These are phyloP conservation scores for Gliomastix tumulicola DNA, from an alignment of 2,329 filamentous ascomycete genomes.

Conservation along the genomic window DNA sequence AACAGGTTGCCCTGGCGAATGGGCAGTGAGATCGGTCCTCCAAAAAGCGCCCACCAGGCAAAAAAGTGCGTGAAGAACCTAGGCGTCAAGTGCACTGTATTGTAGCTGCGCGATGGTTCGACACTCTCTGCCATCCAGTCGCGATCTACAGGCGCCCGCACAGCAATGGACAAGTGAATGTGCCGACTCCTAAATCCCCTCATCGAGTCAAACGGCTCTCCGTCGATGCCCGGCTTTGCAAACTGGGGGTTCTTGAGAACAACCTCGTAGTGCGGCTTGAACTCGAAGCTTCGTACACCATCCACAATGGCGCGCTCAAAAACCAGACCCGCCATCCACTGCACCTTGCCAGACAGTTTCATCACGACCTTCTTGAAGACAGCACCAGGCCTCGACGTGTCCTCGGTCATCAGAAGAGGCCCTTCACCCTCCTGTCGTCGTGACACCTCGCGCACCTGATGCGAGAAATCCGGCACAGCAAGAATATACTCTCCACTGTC, in stretches of 20 bases:
- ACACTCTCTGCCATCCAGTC: conserved; percentile 76
- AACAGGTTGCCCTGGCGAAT: conserved; percentile 88
- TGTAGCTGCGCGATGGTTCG: conserved; percentile 83
- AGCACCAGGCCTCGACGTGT: conserved; percentile 64
- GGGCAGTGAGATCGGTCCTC: conserved; percentile 87
- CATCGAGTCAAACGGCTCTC: conserved; percentile 78
- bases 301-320: conserved; percentile 79
- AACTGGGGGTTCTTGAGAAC: conserved; percentile 75
- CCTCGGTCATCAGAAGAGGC: conserved; percentile 54
- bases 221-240: conserved; percentile 53
- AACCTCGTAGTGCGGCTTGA: conserved; percentile 88
- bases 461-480: conserved; percentile 87
- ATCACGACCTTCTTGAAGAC: conserved; percentile 97
- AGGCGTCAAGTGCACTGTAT: conserved; percentile 88
- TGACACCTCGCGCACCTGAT: conserved; percentile 67
- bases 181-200: conserved; percentile 93
- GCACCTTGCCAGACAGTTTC: conserved; percentile 95
- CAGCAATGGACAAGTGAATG: conserved; percentile 89
- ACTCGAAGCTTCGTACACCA: conserved; percentile 73
- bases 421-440: conserved; percentile 45
- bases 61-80: conserved; percentile 99
- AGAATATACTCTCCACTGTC: conserved; percentile 93
- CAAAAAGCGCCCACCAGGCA: conserved; percentile 95
- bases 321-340: conserved; percentile 84
- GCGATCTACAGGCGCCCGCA: conserved; percentile 78